Conservation (phyloP, 257 asterid species). For the Cynanchum wilfordii region DNA sequence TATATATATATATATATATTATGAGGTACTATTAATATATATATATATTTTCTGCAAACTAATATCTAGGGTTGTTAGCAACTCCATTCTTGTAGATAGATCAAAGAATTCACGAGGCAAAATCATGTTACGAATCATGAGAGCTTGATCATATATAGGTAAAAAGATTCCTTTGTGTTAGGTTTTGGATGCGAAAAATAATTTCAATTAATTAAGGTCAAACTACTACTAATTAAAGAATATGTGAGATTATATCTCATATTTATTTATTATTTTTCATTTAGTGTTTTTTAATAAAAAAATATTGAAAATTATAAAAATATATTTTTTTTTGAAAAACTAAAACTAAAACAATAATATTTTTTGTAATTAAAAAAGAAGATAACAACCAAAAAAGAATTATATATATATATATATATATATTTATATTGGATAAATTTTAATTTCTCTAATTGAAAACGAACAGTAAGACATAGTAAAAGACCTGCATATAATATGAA, state of each 20-base stretch:
- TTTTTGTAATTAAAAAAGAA: too few species aligned
- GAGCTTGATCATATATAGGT: neutral
- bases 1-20: too few species aligned
- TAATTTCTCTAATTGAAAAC: too few species aligned
- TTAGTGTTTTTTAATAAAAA: too few species aligned
- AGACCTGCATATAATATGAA: neutral
- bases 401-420: too few species aligned
- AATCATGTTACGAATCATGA: conserved; percentile 1
- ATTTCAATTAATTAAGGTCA: neutral
- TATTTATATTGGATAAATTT: too few species aligned
- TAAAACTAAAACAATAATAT: too few species aligned
- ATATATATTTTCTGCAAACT: neutral
- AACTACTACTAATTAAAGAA: neutral
- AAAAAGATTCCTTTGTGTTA: neutral
- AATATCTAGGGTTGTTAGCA: conserved; percentile 13
- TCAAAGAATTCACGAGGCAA: conserved; percentile 9
- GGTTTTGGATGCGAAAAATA: neutral
- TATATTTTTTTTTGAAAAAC: too few species aligned
- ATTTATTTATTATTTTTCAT: too few species aligned
- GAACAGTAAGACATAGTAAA: neutral
- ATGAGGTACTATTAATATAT: neutral
- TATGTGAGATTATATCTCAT: neutral
- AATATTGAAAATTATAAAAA: too few species aligned
- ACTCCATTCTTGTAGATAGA: neutral
- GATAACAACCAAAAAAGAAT: too few species aligned